These are phyloP conservation scores for Salix caprea DNA, from an alignment of 345 rosid genomes.

Conservation along the genomic window DNA sequence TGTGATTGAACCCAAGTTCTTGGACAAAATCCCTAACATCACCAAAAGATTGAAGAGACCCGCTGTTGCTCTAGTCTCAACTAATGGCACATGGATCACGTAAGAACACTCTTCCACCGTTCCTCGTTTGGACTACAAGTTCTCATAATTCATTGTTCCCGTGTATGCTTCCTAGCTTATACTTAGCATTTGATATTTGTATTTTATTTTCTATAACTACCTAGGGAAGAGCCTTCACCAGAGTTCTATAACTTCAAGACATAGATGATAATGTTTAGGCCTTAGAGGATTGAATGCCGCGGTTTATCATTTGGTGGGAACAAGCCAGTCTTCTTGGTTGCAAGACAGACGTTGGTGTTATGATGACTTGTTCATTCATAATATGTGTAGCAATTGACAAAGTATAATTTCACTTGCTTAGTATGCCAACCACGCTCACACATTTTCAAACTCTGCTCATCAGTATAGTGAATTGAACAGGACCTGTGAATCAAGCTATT, in stretches of 20 bases:
- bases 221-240: neutral
- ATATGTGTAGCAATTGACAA: too few relatives aligned
- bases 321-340: neutral
- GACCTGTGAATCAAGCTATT: neutral
- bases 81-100: conserved; percentile 95
- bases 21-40: conserved; percentile 74
- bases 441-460: neutral
- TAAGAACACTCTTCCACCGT: conserved; percentile 26
- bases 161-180: neutral
- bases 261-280: neutral
- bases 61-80: conserved; percentile 93
- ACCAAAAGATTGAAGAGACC: conserved; percentile 79
- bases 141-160: neutral
- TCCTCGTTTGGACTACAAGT: too few relatives aligned
- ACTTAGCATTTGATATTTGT: neutral
- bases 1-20: conserved; percentile 85
- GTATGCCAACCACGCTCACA: neutral
- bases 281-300: neutral
- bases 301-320: neutral
- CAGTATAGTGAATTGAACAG: neutral
- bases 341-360: neutral
- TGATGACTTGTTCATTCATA: neutral
- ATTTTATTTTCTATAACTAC: neutral
- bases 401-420: neutral
- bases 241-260: neutral